Conservation (phyloP, 768 basidiomycete species). For the Pleurotus cornucopiae region DNA sequence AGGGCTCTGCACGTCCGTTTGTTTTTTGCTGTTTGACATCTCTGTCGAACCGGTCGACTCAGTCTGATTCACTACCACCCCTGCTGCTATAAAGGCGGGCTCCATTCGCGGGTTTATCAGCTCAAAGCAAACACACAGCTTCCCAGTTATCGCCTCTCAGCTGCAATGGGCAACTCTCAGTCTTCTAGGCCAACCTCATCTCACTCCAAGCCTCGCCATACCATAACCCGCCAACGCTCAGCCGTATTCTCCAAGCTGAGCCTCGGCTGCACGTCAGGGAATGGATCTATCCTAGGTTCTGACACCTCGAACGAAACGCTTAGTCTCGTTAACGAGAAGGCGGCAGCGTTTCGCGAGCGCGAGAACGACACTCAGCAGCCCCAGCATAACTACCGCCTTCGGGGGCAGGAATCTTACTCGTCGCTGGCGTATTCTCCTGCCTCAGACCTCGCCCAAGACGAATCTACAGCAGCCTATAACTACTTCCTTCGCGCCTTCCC, state of each 20-base stretch:
- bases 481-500: constrained; percentile 17
- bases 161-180: constrained; percentile 12
- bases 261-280: constrained; percentile 34
- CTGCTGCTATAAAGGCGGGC: constrained; percentile 5
- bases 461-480: constrained; percentile 15
- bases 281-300: constrained; percentile 28
- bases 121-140: constrained; percentile 19
- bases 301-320: constrained; percentile 35
- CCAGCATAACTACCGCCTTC: constrained; percentile 8
- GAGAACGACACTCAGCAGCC: background rate
- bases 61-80: constrained; percentile 4
- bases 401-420: constrained; percentile 17
- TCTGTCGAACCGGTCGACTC: constrained; percentile 7
- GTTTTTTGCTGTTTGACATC: constrained; percentile 9
- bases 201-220: constrained; percentile 10
- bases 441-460: constrained; percentile 12
- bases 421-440: constrained; percentile 28
- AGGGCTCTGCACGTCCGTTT: constrained; percentile 8
- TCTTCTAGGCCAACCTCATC: constrained; percentile 5
- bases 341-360: constrained; percentile 9
- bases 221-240: constrained; percentile 29
- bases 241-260: constrained; percentile 32
- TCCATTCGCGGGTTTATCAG: background rate
- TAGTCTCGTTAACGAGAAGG: constrained; percentile 23
- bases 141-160: constrained; percentile 13